These are phyloP conservation scores for Alternaria hordeiaustralica DNA, from an alignment of 2,329 filamentous ascomycete genomes.

Conservation along the genomic window DNA sequence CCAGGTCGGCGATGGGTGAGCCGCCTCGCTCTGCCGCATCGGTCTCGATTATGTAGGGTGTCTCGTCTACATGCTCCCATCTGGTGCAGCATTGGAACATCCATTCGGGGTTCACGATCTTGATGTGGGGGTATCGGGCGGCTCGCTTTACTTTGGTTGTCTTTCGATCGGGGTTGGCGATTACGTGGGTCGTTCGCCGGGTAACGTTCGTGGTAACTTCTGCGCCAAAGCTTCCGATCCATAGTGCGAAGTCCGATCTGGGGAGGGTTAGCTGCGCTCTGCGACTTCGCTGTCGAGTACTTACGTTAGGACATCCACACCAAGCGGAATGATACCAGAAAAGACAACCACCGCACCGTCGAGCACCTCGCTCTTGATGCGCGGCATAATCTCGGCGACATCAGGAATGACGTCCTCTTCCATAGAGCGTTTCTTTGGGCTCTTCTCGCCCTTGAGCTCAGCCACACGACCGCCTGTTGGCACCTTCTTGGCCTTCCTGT, in stretches of 20 bases:
- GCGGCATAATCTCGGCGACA: constrained; percentile 81
- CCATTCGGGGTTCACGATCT: constrained; percentile 93
- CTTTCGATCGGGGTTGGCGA: constrained; percentile 72
- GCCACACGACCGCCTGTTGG: constrained; percentile 56
- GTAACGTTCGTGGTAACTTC: constrained; percentile 65
- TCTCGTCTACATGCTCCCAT: constrained; percentile 82
- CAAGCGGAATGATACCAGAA: constrained; percentile 86
- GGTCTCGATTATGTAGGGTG: constrained; percentile 77
- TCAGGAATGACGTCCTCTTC: constrained; percentile 74
- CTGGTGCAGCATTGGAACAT: constrained; percentile 81
- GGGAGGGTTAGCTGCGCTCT: constrained; percentile 21
- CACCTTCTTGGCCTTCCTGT: constrained; percentile 64
- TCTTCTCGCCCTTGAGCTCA: constrained; percentile 59
- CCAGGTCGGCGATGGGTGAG: constrained; percentile 48
- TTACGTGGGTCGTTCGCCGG: constrained; percentile 69
- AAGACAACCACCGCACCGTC: constrained; percentile 80
- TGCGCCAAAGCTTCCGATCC: constrained; percentile 86
- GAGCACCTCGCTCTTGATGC: constrained; percentile 79
- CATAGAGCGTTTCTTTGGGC: constrained; percentile 54
- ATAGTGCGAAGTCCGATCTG: constrained; percentile 82
- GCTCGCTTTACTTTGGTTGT: constrained; percentile 93
- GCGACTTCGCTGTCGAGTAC: constrained; percentile 8
- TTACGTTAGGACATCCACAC: constrained; percentile 72
- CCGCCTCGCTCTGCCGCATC: constrained; percentile 66
- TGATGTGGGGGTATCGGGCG: constrained; percentile 77